Evolutionary conservation across 805 yeast species (phyloP).

Genomic region (Cyberlindnera xylosilytica): DNA sequence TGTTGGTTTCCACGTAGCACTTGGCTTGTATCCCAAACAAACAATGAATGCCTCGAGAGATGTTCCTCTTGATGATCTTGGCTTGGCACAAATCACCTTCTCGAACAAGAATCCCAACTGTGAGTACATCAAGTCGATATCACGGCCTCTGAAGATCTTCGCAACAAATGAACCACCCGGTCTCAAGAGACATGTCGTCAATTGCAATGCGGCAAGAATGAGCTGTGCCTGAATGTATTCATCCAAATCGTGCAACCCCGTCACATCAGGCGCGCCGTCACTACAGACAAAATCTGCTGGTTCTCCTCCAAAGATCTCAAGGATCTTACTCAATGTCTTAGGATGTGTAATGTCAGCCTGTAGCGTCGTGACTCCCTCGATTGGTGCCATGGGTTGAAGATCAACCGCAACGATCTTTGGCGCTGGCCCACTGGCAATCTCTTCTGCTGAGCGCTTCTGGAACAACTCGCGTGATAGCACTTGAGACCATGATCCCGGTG

Average conservation of each 20-base stretch:
- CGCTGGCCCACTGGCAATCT: conserved; percentile 38
- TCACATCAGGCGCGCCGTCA: conserved; percentile 99
- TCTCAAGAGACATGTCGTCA: conserved; percentile 84
- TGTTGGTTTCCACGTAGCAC: conserved; percentile 78
- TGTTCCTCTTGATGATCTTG: conserved; percentile 91
- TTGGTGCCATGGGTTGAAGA: conserved; percentile 95
- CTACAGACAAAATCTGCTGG: conserved; percentile 94
- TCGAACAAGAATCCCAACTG: conserved; percentile 86
- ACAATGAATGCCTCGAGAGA: conserved; percentile 93
- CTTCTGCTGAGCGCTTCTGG: conserved; percentile 29
- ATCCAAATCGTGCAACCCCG: conserved; percentile 94
- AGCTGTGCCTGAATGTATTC: conserved; percentile 96
- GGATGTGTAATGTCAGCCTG: conserved; percentile 99
- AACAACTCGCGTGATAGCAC: conserved; percentile 74
- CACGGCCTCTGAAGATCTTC: conserved; percentile 93
- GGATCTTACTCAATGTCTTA: conserved; percentile 69
- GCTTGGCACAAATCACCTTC: conserved; percentile 90
- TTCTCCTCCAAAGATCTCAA: conserved; percentile 83
- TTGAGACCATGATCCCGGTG: conserved; percentile 97
- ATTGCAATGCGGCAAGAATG: conserved; percentile 83
- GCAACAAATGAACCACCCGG: conserved; percentile 95
- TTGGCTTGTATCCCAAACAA: conserved; percentile 82
- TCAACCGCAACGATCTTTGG: conserved; percentile 92
- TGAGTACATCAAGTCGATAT: conserved; percentile 89
- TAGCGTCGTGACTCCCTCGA: conserved; percentile 82